Evolutionary conservation across 2,329 filamentous ascomycete species (phyloP).

Genomic region (Cercospora berteroae): DNA sequence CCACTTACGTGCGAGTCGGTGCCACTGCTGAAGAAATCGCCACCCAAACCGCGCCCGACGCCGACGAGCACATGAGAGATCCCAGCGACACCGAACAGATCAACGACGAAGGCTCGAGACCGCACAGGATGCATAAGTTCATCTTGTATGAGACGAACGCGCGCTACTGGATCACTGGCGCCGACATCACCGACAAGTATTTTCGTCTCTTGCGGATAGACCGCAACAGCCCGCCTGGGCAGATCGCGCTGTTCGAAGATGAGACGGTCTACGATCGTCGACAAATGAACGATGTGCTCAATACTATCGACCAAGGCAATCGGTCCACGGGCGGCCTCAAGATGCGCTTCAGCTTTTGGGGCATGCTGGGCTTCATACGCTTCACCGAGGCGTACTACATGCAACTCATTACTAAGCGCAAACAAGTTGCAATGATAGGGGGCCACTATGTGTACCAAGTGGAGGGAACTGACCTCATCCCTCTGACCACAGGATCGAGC

Average conservation of each 20-base stretch:
- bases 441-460: constrained; percentile 96
- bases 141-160: constrained; percentile 95
- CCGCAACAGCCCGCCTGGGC: constrained; percentile 73
- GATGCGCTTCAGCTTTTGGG: constrained; percentile 88
- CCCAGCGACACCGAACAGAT: constrained; percentile 16
- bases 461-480: constrained; percentile 87
- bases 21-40: constrained; percentile 31
- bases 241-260: constrained; percentile 85
- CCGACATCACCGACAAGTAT: constrained; percentile 81
- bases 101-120: constrained; percentile 19
- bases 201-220: constrained; percentile 96
- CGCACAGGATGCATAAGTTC: constrained; percentile 79
- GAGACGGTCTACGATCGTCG: constrained; percentile 90
- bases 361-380: constrained; percentile 87
- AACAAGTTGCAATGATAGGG: constrained; percentile 91
- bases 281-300: constrained; percentile 89
- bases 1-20: constrained; percentile 30
- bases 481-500: constrained; percentile 69
- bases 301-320: constrained; percentile 93
- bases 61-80: constrained; percentile 27
- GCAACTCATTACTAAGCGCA: constrained; percentile 92
- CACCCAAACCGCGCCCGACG: constrained; percentile 25
- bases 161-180: constrained; percentile 90
- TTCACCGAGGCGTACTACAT: constrained; percentile 98
- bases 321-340: constrained; percentile 85